A percentile compares a stretch with the other conserved stretches of the same genome.
These are phyloP conservation scores for Entomortierella beljakovae DNA, from an alignment of 192 early-diverging fungal species.

Conservation along the genomic window DNA sequence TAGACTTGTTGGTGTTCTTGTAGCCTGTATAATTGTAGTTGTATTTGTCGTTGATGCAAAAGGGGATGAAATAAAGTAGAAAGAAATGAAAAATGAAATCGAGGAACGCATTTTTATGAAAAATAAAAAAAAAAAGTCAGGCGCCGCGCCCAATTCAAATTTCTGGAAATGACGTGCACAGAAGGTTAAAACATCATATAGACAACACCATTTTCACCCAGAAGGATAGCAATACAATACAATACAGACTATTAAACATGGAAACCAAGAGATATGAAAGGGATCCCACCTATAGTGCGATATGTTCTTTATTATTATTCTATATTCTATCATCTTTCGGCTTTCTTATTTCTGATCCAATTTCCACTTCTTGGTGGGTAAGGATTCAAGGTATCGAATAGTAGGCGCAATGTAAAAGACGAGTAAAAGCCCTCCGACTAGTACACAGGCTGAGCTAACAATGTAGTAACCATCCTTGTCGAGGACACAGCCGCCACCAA, in stretches of 20 bases:
- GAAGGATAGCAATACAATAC: no score
- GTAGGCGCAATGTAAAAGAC: slow-evolving; percentile 71
- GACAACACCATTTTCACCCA: no score
- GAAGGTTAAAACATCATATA: no score
- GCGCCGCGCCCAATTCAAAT: no score
- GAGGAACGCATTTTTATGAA: no score
- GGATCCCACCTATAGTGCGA: no score
- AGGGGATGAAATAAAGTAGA: background rate
- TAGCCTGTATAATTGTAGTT: background rate
- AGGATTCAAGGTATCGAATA: slow-evolving; percentile 65
- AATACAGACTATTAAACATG: no score
- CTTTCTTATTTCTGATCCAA: slow-evolving; percentile 24
- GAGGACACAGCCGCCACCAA: slow-evolving; percentile 77
- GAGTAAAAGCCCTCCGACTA: slow-evolving; percentile 73
- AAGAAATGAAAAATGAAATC: background rate
- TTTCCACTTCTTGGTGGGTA: slow-evolving; percentile 43
- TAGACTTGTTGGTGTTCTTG: background rate
- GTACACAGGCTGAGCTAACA: slow-evolving; percentile 77
- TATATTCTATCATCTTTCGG: background rate
- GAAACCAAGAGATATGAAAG: no score
- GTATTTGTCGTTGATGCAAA: background rate
- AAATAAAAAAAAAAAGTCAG: no score
- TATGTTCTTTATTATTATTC: no score
- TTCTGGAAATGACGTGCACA: no score
- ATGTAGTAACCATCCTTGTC: slow-evolving; percentile 90